phyloP scores from a whole-genome alignment of 116 monocot species.

The Zostera marina region DNA sequence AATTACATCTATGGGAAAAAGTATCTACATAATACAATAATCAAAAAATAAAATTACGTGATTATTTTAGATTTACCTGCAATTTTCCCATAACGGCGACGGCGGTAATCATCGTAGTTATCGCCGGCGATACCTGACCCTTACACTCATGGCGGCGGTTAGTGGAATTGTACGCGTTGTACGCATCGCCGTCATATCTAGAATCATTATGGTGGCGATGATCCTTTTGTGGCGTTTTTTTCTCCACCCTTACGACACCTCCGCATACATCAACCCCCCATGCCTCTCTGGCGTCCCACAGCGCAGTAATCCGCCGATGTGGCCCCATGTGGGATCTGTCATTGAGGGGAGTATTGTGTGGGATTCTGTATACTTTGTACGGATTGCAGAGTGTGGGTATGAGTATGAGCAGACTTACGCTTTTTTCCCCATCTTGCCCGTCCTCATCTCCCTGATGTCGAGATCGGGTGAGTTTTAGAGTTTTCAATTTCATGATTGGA shows the following conservation, averaged over 20 bases:
- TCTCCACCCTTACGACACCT: conserved; percentile 84
- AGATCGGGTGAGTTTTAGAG: conserved; percentile 31
- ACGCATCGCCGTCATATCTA: conserved; percentile 35
- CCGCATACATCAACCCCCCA: conserved; percentile 58
- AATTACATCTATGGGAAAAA: too few species aligned
- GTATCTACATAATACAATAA: too few species aligned
- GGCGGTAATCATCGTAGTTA: too few species aligned
- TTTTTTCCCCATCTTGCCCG: conserved; percentile 73
- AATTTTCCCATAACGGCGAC: too few species aligned
- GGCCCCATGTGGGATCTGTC: conserved; percentile 32
- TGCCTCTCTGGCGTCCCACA: conserved; percentile 28
- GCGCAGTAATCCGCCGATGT: conserved; percentile 2
- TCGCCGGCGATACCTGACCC: not conserved
- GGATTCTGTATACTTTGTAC: conserved; percentile 79
- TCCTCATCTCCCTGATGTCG: conserved; percentile 28
- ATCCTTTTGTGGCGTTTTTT: conserved; percentile 31
- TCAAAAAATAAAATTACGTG: too few species aligned
- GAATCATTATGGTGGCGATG: conserved; percentile 49
- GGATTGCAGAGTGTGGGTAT: conserved; percentile 88
- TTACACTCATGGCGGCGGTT: not conserved
- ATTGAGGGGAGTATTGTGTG: conserved; percentile 66
- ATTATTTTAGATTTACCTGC: too few species aligned
- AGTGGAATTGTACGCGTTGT: conserved; percentile 14
- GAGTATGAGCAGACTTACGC: conserved; percentile 95
- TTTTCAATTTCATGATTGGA: too few species aligned